A percentile compares a stretch with the other conserved stretches of the same genome.
These are phyloP conservation scores for Fusarium dlaminii DNA, from an alignment of 2,329 filamentous ascomycete species.

Conservation along the genomic window DNA sequence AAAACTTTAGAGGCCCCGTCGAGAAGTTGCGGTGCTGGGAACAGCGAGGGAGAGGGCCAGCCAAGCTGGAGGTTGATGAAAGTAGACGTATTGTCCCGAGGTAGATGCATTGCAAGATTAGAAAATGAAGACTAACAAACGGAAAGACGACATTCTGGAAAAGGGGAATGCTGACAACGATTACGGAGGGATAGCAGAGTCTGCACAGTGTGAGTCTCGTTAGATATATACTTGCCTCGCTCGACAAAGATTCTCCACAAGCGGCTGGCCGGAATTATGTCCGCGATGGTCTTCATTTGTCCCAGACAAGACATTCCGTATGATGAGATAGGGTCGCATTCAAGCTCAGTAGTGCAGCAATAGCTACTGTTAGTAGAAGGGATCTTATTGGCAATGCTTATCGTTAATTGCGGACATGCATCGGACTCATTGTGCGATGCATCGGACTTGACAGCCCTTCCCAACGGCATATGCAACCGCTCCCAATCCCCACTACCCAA, in stretches of 20 bases:
- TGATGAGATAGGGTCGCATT: not conserved
- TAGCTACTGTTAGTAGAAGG: not conserved
- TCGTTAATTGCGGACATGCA: too few relatives aligned
- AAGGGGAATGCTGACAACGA: not conserved
- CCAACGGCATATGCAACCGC: not conserved
- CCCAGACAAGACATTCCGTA: not conserved
- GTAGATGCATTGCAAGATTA: too few relatives aligned
- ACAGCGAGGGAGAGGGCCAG: not conserved
- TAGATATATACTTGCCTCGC: too few relatives aligned
- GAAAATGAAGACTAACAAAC: not conserved
- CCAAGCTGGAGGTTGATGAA: not conserved
- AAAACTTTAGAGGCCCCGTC: not conserved
- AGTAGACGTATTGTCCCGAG: not conserved
- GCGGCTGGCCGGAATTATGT: not conserved
- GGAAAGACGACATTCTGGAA: not conserved
- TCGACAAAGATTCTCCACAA: not conserved
- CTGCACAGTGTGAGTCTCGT: too few relatives aligned
- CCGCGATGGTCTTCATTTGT: not conserved
- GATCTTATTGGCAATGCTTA: not conserved
- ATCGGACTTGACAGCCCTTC: not conserved
- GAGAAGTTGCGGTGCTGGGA: not conserved
- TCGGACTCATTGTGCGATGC: not conserved
- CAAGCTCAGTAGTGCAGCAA: not conserved
- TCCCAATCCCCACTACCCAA: not conserved
- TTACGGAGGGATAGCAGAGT: too few relatives aligned